Percentiles rank a stretch among this genome's conserved stretches.
Evolutionary conservation across 441 rosid genomes (phyloP).

Genomic region (Arabidopsis hybrid): DNA sequence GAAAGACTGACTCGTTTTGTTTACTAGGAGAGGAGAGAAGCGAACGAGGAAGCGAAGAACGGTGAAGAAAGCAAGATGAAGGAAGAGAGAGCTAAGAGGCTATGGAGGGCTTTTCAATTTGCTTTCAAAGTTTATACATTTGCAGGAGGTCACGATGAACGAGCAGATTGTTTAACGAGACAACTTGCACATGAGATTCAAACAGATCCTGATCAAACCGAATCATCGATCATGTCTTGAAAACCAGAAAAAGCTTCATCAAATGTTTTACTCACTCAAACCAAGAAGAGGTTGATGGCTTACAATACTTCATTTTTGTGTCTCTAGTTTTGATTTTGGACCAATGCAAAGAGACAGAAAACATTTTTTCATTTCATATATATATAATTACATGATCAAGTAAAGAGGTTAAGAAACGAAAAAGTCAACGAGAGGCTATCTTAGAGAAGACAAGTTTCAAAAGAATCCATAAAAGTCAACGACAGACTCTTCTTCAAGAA

Average conservation of each 20-base stretch:
- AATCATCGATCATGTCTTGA: conserved; percentile 24
- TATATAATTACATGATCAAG: conserved; percentile 20
- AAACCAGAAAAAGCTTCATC: background rate
- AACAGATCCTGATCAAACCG: conserved; percentile 47
- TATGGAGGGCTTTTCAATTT: conserved; percentile 74
- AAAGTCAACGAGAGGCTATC: conserved; percentile 31
- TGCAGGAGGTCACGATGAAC: conserved; percentile 80
- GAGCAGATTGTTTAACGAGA: conserved; percentile 60
- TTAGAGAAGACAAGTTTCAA: conserved; percentile 28
- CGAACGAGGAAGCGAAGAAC: conserved; percentile 33
- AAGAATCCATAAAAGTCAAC: conserved; percentile 47
- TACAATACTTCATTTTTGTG: conserved; percentile 22
- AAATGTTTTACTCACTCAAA: conserved; percentile 8
- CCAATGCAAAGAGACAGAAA: conserved; percentile 5
- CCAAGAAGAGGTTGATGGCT: conserved; percentile 15
- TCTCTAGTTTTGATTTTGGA: conserved; percentile 37
- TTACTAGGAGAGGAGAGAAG: conserved; percentile 58
- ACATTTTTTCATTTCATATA: background rate
- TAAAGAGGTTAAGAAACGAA: conserved; percentile 14
- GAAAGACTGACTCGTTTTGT: background rate
- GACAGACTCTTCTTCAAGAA: conserved; percentile 11
- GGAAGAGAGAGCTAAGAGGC: conserved; percentile 50
- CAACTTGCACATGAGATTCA: conserved; percentile 69
- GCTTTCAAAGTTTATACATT: conserved; percentile 73
- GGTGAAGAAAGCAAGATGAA: conserved; percentile 43